phyloP scores from a whole-genome alignment of 75 land plant species.

The Picea glauca region DNA sequence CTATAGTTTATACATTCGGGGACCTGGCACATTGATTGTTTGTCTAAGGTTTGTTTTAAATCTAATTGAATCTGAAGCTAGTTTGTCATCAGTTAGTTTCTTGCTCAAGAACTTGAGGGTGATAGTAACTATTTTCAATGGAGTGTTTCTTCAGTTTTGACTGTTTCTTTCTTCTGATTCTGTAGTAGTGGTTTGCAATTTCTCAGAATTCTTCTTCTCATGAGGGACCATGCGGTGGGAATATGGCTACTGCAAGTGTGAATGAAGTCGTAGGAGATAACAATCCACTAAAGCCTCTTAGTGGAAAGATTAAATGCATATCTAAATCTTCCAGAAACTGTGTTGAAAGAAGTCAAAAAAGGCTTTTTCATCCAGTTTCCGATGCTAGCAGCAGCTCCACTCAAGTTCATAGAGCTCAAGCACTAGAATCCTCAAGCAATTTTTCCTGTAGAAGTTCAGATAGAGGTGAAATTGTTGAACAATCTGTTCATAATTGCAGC shows the following conservation, averaged over 20 bases:
- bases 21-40: background rate
- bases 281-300: conserved; percentile 7
- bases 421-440: conserved; percentile 8
- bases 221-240: background rate
- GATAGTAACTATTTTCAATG: background rate
- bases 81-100: background rate
- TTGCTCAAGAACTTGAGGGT: background rate
- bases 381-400: conserved; percentile 26
- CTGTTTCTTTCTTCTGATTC: background rate
- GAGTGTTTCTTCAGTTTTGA: background rate
- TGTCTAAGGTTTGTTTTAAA: background rate
- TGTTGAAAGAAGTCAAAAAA: conserved; percentile 18
- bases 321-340: conserved; percentile 9
- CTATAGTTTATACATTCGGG: background rate
- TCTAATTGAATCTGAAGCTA: background rate
- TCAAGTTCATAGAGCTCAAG: conserved; percentile 4
- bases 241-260: background rate
- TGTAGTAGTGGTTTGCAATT: background rate
- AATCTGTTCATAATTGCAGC: conserved; percentile 10
- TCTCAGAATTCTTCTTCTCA: conserved; percentile 11
- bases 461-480: conserved; percentile 1
- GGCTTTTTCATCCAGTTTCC: background rate
- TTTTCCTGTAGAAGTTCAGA: conserved; percentile 5
- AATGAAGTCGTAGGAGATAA: conserved; percentile 5
- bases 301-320: conserved; percentile 16